phyloP scores from a whole-genome alignment of 2,329 filamentous ascomycete species.

The Xylaria sp. region DNA sequence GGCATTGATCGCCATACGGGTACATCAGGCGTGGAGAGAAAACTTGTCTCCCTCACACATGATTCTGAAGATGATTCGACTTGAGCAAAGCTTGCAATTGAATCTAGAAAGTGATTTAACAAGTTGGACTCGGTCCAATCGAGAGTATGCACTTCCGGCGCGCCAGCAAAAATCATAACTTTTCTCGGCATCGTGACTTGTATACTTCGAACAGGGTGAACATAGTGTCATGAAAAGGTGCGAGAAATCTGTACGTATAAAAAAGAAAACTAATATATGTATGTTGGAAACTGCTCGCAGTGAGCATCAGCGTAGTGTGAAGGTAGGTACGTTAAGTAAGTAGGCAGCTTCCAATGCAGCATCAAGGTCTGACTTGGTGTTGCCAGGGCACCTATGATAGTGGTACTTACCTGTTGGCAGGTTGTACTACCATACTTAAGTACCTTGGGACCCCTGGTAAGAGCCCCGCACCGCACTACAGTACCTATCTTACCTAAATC shows the following conservation, averaged over 20 bases:
- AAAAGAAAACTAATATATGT: background rate
- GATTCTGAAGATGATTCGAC: slow-evolving; percentile 22
- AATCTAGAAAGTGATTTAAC: slow-evolving; percentile 56
- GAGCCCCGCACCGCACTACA: slow-evolving; percentile 16
- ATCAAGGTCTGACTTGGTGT: background rate
- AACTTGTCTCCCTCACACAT: slow-evolving; percentile 31
- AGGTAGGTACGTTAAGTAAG: background rate
- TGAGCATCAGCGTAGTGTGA: background rate
- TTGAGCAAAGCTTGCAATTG: slow-evolving; percentile 48
- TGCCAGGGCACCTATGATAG: background rate
- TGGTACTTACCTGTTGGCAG: background rate
- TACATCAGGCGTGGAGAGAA: slow-evolving; percentile 43
- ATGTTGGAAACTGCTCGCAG: background rate
- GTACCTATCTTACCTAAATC: too few species aligned
- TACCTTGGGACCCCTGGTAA: background rate
- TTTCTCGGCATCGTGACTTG: slow-evolving; percentile 43
- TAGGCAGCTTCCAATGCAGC: background rate
- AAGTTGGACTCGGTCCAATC: slow-evolving; percentile 52
- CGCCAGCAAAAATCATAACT: slow-evolving; percentile 45
- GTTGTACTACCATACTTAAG: background rate
- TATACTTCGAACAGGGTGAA: slow-evolving; percentile 9
- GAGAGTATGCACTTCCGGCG: slow-evolving; percentile 43
- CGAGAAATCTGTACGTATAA: background rate
- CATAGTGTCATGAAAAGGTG: slow-evolving; percentile 7
- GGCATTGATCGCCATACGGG: slow-evolving; percentile 66